A percentile compares a stretch with the other conserved stretches of the same genome.
These are phyloP conservation scores for Penicillium sp. DNA, from an alignment of 2,329 filamentous ascomycete species.

Conservation along the genomic window DNA sequence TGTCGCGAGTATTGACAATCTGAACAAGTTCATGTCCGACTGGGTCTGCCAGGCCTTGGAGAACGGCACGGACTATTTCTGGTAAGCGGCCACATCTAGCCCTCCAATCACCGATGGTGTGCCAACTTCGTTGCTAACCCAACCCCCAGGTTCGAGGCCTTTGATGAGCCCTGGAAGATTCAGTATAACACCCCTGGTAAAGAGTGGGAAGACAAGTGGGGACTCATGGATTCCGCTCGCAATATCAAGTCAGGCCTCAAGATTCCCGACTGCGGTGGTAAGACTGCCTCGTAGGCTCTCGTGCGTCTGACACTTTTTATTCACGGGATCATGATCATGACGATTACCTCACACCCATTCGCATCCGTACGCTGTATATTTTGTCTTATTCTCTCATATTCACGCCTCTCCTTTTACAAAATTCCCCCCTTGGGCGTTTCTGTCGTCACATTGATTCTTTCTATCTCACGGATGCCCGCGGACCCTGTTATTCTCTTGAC, in stretches of 20 bases:
- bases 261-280: conserved; percentile 84
- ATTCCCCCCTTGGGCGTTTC: too few relatives aligned
- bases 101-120: background rate
- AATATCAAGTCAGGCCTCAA: conserved; percentile 81
- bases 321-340: conserved; percentile 29
- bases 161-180: conserved; percentile 95
- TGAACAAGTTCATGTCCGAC: conserved; percentile 83
- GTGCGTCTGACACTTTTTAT: background rate
- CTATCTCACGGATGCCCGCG: background rate
- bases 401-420: background rate
- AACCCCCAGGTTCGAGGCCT: conserved; percentile 74
- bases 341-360: conserved; percentile 6
- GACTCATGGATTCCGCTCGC: conserved; percentile 81
- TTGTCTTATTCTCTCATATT: conserved; percentile 1
- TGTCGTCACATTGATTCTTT: background rate
- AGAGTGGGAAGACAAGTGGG: conserved; percentile 96
- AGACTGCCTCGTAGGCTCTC: conserved; percentile 57
- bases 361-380: conserved; percentile 10
- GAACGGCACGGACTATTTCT: conserved; percentile 92
- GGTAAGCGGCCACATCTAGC: conserved; percentile 55
- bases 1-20: conserved; percentile 75
- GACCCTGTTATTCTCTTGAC: background rate
- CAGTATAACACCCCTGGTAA: conserved; percentile 67
- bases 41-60: conserved; percentile 81
- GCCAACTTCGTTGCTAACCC: conserved; percentile 18